Evolutionary conservation across 345 rosid genomes (phyloP), one percentile per base, ranked within the genome.

Genomic region (Kandelia obovata): DNA sequence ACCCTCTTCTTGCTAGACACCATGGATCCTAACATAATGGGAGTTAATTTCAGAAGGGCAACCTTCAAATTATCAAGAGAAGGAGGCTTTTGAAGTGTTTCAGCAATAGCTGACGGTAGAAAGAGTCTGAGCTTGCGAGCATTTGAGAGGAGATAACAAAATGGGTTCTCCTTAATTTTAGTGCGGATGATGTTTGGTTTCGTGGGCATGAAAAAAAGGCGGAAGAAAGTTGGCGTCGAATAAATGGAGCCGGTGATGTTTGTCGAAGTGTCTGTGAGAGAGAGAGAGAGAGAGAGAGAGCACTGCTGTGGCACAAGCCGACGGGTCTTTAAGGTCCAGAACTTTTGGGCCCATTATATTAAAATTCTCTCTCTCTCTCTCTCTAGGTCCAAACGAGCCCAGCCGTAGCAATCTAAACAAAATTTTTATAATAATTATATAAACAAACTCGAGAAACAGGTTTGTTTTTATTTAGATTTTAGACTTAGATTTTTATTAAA

Each of bases 221-320:
- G 35, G 1, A 73, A 70, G 73, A 62, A 58, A 26, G 60, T 30
- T 28, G 73, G 59, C 49, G 52, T 66, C 76, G 17, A 73, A 11
- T 3, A 28, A 58, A 26, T 49, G 71, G 81, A 63, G 75, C 60
- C 55, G 79, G 31, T 80, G 32, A 37, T 81, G 96, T 81, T 91
- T 82, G 96, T 73, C 74, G 69, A 82, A 91, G 91, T 83, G 91
- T 81, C 87, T 69, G 25, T 73, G 32, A 79, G 90, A 89, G 62
- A 73, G 35, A 21, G 21, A 21, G 21, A 21, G 21, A 21, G 21
- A 21, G 25, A 75, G 32, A 79, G 90, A 89, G 62, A 73, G 35
- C n/a, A 28, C 30, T 28, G 30, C 30, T 28, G 30, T 28, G 30
- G 30, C 2, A 28, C 30, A 28, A 28, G 30, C 30, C 30, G 30